These are phyloP conservation scores for Claviceps pazoutovae DNA, from an alignment of 2,329 filamentous ascomycete genomes.

Conservation along the genomic window DNA sequence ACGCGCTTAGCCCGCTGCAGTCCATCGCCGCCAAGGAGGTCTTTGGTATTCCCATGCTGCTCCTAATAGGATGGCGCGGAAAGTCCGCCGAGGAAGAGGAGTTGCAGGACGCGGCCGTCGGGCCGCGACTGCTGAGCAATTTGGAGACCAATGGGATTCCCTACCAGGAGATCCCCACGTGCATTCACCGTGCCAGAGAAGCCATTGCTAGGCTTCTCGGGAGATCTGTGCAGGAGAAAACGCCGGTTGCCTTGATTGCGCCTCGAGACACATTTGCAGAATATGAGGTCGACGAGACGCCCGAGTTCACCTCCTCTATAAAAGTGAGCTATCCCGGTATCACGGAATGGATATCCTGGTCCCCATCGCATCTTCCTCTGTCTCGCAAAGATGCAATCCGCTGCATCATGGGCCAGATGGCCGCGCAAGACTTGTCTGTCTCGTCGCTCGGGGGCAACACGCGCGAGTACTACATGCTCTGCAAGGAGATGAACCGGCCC, in stretches of 20 bases:
- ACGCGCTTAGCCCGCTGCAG: conserved; percentile 3
- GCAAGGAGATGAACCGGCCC: not conserved
- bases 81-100: not conserved
- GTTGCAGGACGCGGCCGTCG: conserved; percentile 2
- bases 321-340: not conserved
- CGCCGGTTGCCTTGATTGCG: conserved; percentile 1
- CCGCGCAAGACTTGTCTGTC: not conserved
- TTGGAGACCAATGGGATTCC: conserved; percentile 1
- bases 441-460: conserved; percentile 2
- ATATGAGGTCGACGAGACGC: not conserved
- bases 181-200: not conserved
- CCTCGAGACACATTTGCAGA: not conserved
- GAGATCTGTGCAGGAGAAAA: not conserved
- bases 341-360: not conserved
- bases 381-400: not conserved
- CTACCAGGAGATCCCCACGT: conserved; percentile 1
- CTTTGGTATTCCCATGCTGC: conserved; percentile 4
- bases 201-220: not conserved
- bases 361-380: not conserved
- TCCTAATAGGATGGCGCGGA: conserved; percentile 4
- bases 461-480: conserved; percentile 4
- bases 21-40: conserved; percentile 3
- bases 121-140: conserved; percentile 1
- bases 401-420: not conserved
- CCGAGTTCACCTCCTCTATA: not conserved